Evolutionary conservation across 495 filamentous ascomycete genomes (phyloP).

Genomic region (Stereocaulon alpinum): DNA sequence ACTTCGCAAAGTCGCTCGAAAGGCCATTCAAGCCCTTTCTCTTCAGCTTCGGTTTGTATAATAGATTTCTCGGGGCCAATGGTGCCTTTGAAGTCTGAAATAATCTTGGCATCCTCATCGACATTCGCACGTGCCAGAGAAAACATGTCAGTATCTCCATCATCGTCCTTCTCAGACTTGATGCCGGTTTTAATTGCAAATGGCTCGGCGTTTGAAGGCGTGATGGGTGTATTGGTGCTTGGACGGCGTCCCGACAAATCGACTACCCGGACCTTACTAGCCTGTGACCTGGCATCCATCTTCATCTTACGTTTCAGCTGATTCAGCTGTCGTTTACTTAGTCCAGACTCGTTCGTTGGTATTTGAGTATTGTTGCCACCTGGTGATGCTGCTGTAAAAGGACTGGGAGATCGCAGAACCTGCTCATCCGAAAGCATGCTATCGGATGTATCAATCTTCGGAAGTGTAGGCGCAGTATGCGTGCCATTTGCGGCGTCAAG

Average conservation of each 20-base stretch:
- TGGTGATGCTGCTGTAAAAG: conserved; percentile 41
- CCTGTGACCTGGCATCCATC: conserved; percentile 69
- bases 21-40: conserved; percentile 84
- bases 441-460: conserved; percentile 36
- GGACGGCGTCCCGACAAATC: conserved; percentile 66
- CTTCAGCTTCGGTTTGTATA: conserved; percentile 56
- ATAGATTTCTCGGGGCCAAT: conserved; percentile 47
- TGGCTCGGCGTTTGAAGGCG: conserved; percentile 53
- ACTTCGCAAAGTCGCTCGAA: conserved; percentile 90
- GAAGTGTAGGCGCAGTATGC: conserved; percentile 33
- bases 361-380: conserved; percentile 35
- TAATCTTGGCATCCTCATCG: conserved; percentile 82
- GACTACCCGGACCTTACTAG: conserved; percentile 80
- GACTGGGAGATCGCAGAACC: conserved; percentile 33
- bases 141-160: conserved; percentile 64
- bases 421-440: conserved; percentile 33
- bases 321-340: conserved; percentile 89
- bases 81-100: conserved; percentile 90
- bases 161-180: conserved; percentile 44
- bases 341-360: conserved; percentile 53
- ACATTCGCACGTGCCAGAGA: conserved; percentile 63
- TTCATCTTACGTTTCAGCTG: conserved; percentile 87
- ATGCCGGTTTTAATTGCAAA: conserved; percentile 56
- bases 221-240: conserved; percentile 54
- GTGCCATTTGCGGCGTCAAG: conserved; percentile 31